Conservation (phyloP, 2,329 filamentous ascomycete genomes). For the Coniochaeta sp. region DNA sequence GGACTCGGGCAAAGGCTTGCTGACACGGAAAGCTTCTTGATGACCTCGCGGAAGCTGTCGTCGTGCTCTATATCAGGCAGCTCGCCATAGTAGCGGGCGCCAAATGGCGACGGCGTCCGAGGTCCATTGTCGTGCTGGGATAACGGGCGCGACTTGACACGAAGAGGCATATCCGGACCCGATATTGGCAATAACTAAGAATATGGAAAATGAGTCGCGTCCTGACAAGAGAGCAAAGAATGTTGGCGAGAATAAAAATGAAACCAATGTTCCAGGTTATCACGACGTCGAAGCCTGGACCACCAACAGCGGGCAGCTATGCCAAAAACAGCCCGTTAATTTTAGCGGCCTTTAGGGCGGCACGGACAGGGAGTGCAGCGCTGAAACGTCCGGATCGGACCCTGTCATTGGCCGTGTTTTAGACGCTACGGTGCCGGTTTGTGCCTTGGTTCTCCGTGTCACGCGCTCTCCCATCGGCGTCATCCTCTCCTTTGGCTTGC, state of each 20-base stretch:
- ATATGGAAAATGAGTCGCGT: neutral
- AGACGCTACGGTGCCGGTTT: neutral
- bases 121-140: conserved; percentile 16
- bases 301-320: neutral
- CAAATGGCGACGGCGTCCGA: conserved; percentile 27
- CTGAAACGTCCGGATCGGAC: neutral
- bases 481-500: neutral
- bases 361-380: neutral
- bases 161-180: conserved; percentile 24
- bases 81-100: conserved; percentile 17
- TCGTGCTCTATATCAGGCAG: conserved; percentile 50
- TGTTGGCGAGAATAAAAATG: neutral
- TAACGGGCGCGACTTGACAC: conserved; percentile 29
- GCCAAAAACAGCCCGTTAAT: neutral
- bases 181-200: neutral
- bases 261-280: neutral
- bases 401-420: neutral
- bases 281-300: neutral
- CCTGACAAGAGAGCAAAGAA: neutral
- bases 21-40: conserved; percentile 60
- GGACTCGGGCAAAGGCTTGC: conserved; percentile 12
- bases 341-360: neutral
- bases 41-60: conserved; percentile 56
- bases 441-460: neutral
- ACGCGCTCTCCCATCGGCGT: neutral